Base-by-base conservation (phyloP, 164 flowering plant species). In the Dillenia turbinata region DNA sequence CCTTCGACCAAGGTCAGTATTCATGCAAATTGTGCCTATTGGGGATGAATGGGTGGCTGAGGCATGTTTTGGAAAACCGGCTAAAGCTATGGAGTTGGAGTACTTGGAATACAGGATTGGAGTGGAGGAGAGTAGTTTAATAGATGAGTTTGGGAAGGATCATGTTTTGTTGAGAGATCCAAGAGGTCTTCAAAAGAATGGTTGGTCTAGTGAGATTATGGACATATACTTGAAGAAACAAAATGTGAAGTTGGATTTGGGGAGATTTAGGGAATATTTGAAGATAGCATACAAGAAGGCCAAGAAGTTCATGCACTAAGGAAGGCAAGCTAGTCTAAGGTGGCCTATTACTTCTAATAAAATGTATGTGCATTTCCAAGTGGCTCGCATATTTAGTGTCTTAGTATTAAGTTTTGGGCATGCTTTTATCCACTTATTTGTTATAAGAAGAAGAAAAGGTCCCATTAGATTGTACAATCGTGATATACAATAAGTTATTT, bases 191-290 rank as follows among this genome's bases (percentile, higher is more conserved):
- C 65, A 46, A 50, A 71, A 70, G 45, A 33, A 63, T 10, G 62
- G 67, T 3, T 79, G 80, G 77, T 49, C 64, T 1, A 22, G 14
- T 1, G 63, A 54, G 11, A 58, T 66, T 7, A 78, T 66, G 80
- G 61, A 53, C 15, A 60, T 79, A 15, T 84, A 84, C 60, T 61
- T 86, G 66, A 78, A 78, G 65, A 66, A 67, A 17, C 89, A 86
- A 71, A 60, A 83, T 71, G 80, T 86, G 15, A 78, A 13, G 22
- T 40, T 86, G 57, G 78, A 86, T 75, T 17, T 74, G 66, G 57
- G 2, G 44, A 69, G 78, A 52, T 76, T 79, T 66, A 65, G 73
- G 47, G 50, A 12, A 8, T 64, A 59, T 44, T 53, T 79, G 69
- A 62, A 67, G 61, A 26, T 55, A 33, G 74, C 57, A 1, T 79